Base-by-base conservation (phyloP, 164 flowering plant species). In the Stephania yunnanensis region DNA sequence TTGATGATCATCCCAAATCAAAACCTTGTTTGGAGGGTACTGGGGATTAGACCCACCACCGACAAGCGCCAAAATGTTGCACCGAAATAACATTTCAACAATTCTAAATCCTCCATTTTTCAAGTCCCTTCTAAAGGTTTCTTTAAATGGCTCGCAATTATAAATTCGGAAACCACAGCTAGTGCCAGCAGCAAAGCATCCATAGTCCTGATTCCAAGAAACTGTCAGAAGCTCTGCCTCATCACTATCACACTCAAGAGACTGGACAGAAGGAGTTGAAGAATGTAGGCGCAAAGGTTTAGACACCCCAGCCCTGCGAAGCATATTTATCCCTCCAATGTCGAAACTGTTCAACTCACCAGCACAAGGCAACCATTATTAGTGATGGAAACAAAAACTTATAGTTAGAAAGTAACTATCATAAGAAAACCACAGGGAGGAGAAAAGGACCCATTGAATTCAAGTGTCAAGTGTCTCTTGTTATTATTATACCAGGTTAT, bases 1-100 rank as follows among this genome's bases (percentile, higher is more conserved):
- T 71, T 86, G 91, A 72, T 86, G 87, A 82, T 88, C 91, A 83
- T 87, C 90, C 90, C 90, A 87, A 29, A 87, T 85, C 82, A 86
- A 78, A 74, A 87, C 87, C 77, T 85, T 86, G 72, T 84, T 86
- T 25, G 89, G 86, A 12, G 89, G 87, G 58, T 84, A 85, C 42
- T 82, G 89, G 8, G 81, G 72, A 78, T 88, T 85, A 46, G 82
- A 75, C 67, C 78, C 87, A 58, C 83, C 83, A 7, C 91, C 89
- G 75, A 88, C 91, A 69, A 88, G 89, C 50, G 89, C 91, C 46
- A 88, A 69, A 68, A 86, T 83, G 69, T 86, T 86, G 81, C 88
- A 82, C 19, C 86, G 82, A 53, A 84, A 85, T 29, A 88, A 81
- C 89, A 86, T 86, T 76, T 86, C 91, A 48, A 88, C 85, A 71